Evolutionary conservation across 2,329 filamentous ascomycete species (phyloP).

Genomic region (Alternaria conjuncta): DNA sequence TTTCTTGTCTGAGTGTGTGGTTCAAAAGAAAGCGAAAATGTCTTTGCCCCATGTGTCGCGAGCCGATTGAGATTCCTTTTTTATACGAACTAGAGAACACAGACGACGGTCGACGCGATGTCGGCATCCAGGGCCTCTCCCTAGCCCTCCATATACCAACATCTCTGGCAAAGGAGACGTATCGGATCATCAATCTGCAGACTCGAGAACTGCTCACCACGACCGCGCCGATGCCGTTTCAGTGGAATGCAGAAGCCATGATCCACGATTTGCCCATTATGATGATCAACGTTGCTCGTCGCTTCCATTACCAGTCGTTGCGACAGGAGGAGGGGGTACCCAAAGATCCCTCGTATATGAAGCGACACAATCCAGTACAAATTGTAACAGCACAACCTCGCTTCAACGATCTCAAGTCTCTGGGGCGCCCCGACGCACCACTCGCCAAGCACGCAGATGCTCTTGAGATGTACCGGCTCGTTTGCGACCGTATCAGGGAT

Average conservation of each 20-base stretch:
- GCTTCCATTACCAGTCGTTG: background rate
- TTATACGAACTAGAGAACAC: background rate
- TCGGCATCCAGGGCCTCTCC: background rate
- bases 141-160: background rate
- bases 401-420: background rate
- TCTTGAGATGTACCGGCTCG: background rate
- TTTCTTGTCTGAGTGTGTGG: slow-evolving; percentile 5
- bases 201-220: background rate
- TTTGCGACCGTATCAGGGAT: background rate
- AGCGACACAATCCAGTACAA: background rate
- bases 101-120: background rate
- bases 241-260: background rate
- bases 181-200: background rate
- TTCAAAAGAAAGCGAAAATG: background rate
- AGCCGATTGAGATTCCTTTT: background rate
- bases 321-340: background rate
- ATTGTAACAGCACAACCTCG: background rate
- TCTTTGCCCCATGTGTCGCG: slow-evolving; percentile 8
- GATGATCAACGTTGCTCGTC: background rate
- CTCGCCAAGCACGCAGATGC: background rate
- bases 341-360: background rate
- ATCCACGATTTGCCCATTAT: background rate
- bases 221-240: background rate
- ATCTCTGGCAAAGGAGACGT: background rate
- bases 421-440: background rate